These are phyloP conservation scores for Aspergillus ibericus DNA, from an alignment of 2,329 filamentous ascomycete species.

Conservation along the genomic window DNA sequence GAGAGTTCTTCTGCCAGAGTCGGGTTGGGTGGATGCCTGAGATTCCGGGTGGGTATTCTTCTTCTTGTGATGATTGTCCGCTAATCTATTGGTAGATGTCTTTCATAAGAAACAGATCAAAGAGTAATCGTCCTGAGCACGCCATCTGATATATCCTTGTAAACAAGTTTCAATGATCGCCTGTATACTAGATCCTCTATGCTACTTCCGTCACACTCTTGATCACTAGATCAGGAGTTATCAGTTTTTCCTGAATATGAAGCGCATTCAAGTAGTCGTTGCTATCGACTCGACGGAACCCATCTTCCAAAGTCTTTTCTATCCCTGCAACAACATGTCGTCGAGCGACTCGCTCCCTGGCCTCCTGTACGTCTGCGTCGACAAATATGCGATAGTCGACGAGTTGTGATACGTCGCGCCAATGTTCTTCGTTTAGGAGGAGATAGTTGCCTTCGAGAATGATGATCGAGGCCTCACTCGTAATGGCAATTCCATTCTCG, in stretches of 20 bases:
- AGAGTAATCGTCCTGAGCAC: constrained; percentile 29
- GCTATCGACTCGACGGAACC: constrained; percentile 36
- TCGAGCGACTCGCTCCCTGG: constrained; percentile 39
- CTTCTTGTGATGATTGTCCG: background rate
- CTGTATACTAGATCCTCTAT: background rate
- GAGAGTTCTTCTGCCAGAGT: constrained; percentile 56
- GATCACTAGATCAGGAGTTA: constrained; percentile 29
- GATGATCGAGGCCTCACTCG: constrained; percentile 20
- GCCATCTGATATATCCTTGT: background rate
- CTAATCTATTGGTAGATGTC: constrained; percentile 33
- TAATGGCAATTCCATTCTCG: constrained; percentile 28
- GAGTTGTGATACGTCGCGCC: constrained; percentile 26
- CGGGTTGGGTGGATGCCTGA: constrained; percentile 54
- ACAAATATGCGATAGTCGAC: constrained; percentile 48
- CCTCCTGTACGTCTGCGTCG: constrained; percentile 38
- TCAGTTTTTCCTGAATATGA: constrained; percentile 26
- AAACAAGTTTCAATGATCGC: background rate
- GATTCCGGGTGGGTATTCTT: constrained; percentile 43
- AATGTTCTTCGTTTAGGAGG: constrained; percentile 20
- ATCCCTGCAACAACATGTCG: constrained; percentile 45
- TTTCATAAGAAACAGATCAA: constrained; percentile 51
- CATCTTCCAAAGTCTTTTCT: constrained; percentile 39
- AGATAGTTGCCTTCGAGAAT: constrained; percentile 30
- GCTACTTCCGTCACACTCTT: constrained; percentile 18
- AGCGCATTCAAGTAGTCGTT: constrained; percentile 43